Conservation (phyloP, 306 rosid genomes). For the Cicer judaicum region DNA sequence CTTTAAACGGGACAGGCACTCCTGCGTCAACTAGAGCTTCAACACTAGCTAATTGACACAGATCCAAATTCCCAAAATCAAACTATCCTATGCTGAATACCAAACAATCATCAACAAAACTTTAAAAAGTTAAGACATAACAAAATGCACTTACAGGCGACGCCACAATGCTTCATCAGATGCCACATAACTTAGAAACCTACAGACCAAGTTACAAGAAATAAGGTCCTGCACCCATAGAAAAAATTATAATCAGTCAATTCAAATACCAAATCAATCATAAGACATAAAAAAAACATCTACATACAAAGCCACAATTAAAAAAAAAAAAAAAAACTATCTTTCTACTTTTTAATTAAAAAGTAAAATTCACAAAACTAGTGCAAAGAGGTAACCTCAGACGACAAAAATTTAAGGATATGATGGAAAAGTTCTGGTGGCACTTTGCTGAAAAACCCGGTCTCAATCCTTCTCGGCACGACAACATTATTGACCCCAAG, state of each 20-base stretch:
- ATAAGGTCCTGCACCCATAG: slow-evolving; percentile 73
- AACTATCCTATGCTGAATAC: slow-evolving; percentile 17
- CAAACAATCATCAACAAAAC: slow-evolving; percentile 10
- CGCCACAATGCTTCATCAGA: slow-evolving; percentile 96
- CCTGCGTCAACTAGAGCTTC: slow-evolving; percentile 35
- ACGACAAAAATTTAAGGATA: slow-evolving; percentile 88
- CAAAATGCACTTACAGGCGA: slow-evolving; percentile 71
- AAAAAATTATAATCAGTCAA: slow-evolving; percentile 30
- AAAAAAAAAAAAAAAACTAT: background rate
- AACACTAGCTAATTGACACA: slow-evolving; percentile 30
- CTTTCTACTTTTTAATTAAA: background rate
- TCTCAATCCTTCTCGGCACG: slow-evolving; percentile 61
- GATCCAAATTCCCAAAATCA: slow-evolving; percentile 34
- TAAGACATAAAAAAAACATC: slow-evolving; percentile 15
- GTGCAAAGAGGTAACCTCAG: slow-evolving; percentile 59
- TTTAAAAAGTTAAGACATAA: background rate
- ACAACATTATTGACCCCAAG: slow-evolving; percentile 33
- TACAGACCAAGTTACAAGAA: slow-evolving; percentile 81
- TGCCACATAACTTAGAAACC: slow-evolving; percentile 77
- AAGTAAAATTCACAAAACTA: background rate
- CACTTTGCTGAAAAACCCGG: slow-evolving; percentile 70
- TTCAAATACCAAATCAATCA: slow-evolving; percentile 16
- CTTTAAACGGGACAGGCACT: slow-evolving; percentile 35
- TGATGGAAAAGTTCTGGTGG: slow-evolving; percentile 84
- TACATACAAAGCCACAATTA: slow-evolving; percentile 1